Base-by-base conservation (phyloP, 1,139 yeast species). In the Zygosaccharomyces pseudobailii region DNA sequence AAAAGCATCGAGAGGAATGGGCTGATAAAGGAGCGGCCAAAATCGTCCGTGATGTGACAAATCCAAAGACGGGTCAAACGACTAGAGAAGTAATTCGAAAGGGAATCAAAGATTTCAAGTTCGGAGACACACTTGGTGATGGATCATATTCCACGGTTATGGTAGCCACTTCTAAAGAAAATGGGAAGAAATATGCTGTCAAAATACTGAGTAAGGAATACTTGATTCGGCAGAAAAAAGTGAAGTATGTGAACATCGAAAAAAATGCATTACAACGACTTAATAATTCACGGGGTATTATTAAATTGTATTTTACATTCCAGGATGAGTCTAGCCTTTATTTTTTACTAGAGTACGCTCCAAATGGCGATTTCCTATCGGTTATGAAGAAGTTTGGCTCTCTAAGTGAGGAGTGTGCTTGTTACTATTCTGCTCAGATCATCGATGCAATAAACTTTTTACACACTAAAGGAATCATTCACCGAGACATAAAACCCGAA, bases 401-500 rank as follows among this genome's bases (percentile, higher is more conserved):
- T 1, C 64, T 81, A 53, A 76, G 75, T 57, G 84, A 80, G 57
- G 72, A 71, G 3, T 76, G 78, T 37, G 71, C 79, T 24, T 70
- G 70, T 54, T 79, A 79, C 57, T 80, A 79, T 55, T 70, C 78
- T 35, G 82, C 86, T 30, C 98, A 94, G 69, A 74, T 92, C 21
- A 71, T 94, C 36, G 97, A 90, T 66, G 94, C 97, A 0, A 82
- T 92, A 10, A 79, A 77, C 54, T 90, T 80, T 65, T 85, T 92
- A 75, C 98, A 92, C 60, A 67, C 70, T 20, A 76, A 73, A 49
- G 98, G 98, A 8, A 86, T 94, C 19, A 81, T 92, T 40, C 99
- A 92, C 65, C 78, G 99, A 53, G 99, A 92, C 67, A 74, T 92
- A 56, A 92, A 92, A 68, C 99, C 99, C 0, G 99, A 92, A 61